Base-by-base conservation (phyloP, 495 filamentous ascomycete species). In the Rusavskia elegans region DNA sequence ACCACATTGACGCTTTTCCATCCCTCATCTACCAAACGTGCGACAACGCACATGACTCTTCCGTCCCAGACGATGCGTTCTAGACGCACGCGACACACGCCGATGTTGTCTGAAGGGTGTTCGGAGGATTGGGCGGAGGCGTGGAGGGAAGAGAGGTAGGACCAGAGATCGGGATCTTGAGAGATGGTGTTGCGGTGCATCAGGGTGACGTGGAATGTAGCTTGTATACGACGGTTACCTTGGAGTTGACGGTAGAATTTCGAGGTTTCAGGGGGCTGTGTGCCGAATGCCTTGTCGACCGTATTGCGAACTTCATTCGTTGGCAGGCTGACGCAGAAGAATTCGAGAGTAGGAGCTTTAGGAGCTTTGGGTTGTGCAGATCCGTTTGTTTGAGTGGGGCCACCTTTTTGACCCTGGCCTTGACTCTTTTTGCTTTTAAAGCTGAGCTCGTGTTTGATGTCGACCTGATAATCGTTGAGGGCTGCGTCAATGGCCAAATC, bases 191-290 rank as follows among this genome's bases (percentile, higher is more conserved):
- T 79, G 45, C 80, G 82, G 65, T 98, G 92, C 62, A 95, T 87
- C 14, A 98, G 76, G 0, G 92, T 98, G 51, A 97, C 83, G 65
- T 98, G 92, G 68, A 96, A 97, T n/a, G 77, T 66, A 32, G 77
- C 59, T 64, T 98, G 92, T 19, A 97, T 64, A 48, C 92, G 85
- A 23, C 81, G 75, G 1, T 71, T 68, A 39, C 80, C 72, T 57
- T 85, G 71, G 25, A 98, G 82, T 42, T 85, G 77, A 55, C 78
- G 73, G 73, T 82, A 97, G 56, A 95, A 81, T 29, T 72, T 75
- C 4, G 78, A 66, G 16, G 70, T 70, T 50, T 73, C 61, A 35
- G 74, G 53, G 3, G 71, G 59, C 2, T 71, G 57, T 5, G 45
- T 27, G 37, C 62, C 55, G 65, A 97, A 97, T 37, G 79, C 65